Evolutionary conservation across 441 rosid genomes (phyloP), one percentile per base, ranked within the genome.

Genomic region (Populus tomentosa): DNA sequence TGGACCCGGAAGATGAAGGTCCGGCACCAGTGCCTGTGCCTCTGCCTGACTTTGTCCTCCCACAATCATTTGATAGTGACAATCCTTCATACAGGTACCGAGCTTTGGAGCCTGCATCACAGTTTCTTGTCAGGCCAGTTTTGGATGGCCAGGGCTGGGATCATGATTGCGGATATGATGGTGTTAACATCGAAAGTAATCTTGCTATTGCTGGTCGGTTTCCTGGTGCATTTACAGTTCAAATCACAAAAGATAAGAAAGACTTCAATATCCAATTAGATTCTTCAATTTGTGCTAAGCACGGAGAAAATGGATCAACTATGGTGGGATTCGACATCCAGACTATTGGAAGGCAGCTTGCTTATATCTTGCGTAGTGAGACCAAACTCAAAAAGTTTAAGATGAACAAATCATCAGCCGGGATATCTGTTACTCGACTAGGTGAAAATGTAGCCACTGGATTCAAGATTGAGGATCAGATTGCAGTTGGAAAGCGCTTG

Each of bases 311-410:
- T 61, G 93, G 92, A 63, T 91, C 98, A 59, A 87, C 84, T 80
- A 92, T 92, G 98, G 93, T 87, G 38, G 98, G 97, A 61, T 91
- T 94, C 1, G 94, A 92, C 87, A 87, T 94, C 87, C 98, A 93
- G 81, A 90, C 87, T 78, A 85, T 90, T 5, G 97, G 98, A 32
- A 90, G 89, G 85, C 95, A 94, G 82, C 90, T 90, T 71, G 97
- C 94, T 7, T 94, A 92, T 84, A 84, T 88, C 40, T 71, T 94
- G 56, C 78, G 97, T 61, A 92, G 94, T 38, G 97, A 94, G 86
- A 90, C 92, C 75, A 90, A 92, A 82, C 86, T 92, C 83, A 92
- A 89, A 83, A 92, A 82, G 75, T 84, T 86, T 80, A 89, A 79
- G 77, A 90, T 82, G 86, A 91, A 94, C 89, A 92, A 86, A 84